A percentile compares a stretch with the other conserved stretches of the same genome.
Evolutionary conservation across 2,329 filamentous ascomycete genomes (phyloP).

Genomic region (Claviceps spartinae): DNA sequence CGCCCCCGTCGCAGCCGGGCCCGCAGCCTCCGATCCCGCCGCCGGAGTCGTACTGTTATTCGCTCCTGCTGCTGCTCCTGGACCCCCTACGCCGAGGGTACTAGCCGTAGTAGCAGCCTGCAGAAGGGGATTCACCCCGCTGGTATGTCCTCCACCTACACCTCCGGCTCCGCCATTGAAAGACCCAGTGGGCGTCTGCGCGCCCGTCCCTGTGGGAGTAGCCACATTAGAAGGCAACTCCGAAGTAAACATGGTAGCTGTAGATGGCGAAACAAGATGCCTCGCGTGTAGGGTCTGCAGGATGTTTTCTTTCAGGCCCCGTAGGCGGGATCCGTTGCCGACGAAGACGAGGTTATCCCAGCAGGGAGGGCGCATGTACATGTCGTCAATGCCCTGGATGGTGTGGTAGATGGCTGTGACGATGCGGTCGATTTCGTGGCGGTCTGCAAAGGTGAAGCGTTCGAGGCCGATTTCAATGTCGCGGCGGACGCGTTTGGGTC

Average conservation of each 20-base stretch:
- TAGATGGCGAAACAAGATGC: conserved; percentile 82
- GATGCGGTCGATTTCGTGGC: conserved; percentile 67
- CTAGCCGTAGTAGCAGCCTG: conserved; percentile 77
- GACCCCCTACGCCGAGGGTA: conserved; percentile 32
- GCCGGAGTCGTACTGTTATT: conserved; percentile 22
- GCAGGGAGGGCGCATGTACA: conserved; percentile 69
- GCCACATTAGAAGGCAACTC: conserved; percentile 90
- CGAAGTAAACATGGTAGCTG: conserved; percentile 91
- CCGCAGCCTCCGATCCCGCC: conserved; percentile 27
- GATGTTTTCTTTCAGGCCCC: conserved; percentile 81
- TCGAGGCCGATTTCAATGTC: conserved; percentile 69
- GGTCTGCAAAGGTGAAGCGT: conserved; percentile 55
- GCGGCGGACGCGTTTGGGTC: conserved; percentile 43
- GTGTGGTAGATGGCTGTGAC: conserved; percentile 73
- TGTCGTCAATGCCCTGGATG: conserved; percentile 70
- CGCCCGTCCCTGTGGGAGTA: conserved; percentile 78
- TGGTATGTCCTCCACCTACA: conserved; percentile 17
- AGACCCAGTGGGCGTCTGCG: conserved; percentile 69
- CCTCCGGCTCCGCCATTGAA: conserved; percentile 28
- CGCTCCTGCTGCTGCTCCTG: conserved; percentile 24
- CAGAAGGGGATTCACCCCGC: conserved; percentile 75
- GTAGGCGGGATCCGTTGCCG: conserved; percentile 63
- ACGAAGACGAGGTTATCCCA: conserved; percentile 92
- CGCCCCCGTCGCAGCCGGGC: conserved; percentile 16
- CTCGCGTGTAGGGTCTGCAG: conserved; percentile 65